Evolutionary conservation across 1,284 basidiomycete species (phyloP), one percentile per base, ranked within the genome.

Genomic region (Ceraceosorus guamensis): DNA sequence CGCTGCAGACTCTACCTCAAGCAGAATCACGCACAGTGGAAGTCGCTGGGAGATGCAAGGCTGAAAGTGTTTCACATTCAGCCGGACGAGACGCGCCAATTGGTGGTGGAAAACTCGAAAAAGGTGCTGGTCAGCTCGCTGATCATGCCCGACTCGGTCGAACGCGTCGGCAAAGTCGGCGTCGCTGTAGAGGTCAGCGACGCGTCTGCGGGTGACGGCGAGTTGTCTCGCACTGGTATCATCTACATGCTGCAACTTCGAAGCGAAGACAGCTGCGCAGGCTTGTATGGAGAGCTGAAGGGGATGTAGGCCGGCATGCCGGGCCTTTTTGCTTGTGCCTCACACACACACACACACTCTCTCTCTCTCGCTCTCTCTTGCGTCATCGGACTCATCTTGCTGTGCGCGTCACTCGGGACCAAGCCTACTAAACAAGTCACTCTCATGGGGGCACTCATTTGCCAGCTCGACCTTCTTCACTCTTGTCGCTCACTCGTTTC

Each of bases 1-100:
- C 92, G 93, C 76, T 97, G 93, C 83, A 97, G 98, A 78, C 86
- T 97, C 35, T 98, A 97, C 80, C 80, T 95, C 54, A 88, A 98
- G 76, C 91, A 95, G 72, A 85, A 88, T 43, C 92, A 97, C 75
- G 86, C 87, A 30, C 90, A 96, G 76, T 99, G 95, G 95, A 98
- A 96, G 80, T 85, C 88, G 2, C 80, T 98, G 43, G 95, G 95
- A 1, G 81, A 86, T 10, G 91, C 89, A 5, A 85, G 86, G 68
- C 81, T 98, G 61, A 91, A 89, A 75, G 80, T 97, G 49, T 98
- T 91, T 76, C 78, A 79, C 49, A 83, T 84, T 54, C 80, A 83
- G 59, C 89, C 89, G 31, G 88, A 86, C 34, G 88, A 91, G 67
- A 80, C 90, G 68, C 97, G 97, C 78, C 95, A 99, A 77, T 82